Evolutionary conservation across 495 filamentous ascomycete species (phyloP).

Genomic region (Aspergillus sclerotioniger): DNA sequence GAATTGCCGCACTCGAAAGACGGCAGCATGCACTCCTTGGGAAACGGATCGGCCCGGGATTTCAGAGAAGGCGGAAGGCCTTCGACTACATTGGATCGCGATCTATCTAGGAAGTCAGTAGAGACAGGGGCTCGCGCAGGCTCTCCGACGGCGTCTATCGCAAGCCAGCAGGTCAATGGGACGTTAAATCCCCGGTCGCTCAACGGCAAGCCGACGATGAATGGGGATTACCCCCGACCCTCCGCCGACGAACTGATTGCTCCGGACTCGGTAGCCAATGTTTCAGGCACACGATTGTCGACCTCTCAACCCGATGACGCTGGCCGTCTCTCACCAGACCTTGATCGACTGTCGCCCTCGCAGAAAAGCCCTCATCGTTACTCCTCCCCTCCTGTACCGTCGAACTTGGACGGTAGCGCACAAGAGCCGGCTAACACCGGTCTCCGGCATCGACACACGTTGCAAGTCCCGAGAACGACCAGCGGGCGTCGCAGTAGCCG

Average conservation of each 20-base stretch:
- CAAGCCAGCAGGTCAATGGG: conserved; percentile 38
- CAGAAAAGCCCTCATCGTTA: conserved; percentile 60
- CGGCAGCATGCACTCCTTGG: conserved; percentile 51
- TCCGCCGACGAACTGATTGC: conserved; percentile 33
- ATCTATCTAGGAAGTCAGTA: conserved; percentile 28
- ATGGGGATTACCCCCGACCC: conserved; percentile 39
- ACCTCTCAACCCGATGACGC: conserved; percentile 35
- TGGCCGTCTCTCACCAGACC: conserved; percentile 40
- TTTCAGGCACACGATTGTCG: conserved; percentile 31
- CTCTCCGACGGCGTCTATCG: conserved; percentile 29
- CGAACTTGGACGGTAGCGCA: conserved; percentile 40
- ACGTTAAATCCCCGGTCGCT: conserved; percentile 24
- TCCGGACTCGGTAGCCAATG: conserved; percentile 30
- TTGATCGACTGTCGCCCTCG: conserved; percentile 37
- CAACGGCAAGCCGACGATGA: conserved; percentile 38
- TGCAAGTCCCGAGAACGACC: conserved; percentile 73
- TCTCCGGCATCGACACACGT: conserved; percentile 80
- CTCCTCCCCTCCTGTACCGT: conserved; percentile 70
- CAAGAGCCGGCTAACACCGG: conserved; percentile 37
- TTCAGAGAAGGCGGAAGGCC: conserved; percentile 38
- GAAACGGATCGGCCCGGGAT: conserved; percentile 44
- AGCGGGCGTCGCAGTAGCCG: conserved; percentile 52
- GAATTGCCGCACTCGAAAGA: conserved; percentile 50
- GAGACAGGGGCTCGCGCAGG: conserved; percentile 34
- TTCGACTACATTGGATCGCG: conserved; percentile 34